Evolutionary conservation across 257 asterid species (phyloP).

Genomic region (Nicotiana knightiana): DNA sequence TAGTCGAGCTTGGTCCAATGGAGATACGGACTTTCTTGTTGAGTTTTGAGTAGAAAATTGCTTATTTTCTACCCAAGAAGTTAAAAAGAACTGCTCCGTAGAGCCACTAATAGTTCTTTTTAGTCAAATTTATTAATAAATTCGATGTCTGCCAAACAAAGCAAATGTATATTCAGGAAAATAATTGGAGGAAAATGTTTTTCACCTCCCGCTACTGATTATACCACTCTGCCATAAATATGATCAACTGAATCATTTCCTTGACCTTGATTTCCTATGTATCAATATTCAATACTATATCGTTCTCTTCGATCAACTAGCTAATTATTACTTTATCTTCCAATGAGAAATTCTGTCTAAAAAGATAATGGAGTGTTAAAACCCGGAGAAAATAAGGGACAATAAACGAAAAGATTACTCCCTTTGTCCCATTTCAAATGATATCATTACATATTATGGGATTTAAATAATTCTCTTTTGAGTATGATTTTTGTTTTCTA

Average conservation of each 20-base stretch:
- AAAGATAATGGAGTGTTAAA: no score
- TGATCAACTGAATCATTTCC: not conserved
- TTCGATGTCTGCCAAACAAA: not conserved
- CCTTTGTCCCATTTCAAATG: not conserved
- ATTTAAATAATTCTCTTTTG: no score
- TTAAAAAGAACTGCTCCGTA: not conserved
- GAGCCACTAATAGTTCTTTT: not conserved
- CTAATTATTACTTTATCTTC: not conserved
- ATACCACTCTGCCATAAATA: not conserved
- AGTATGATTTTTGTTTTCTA: no score
- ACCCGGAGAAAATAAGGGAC: no score
- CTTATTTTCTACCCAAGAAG: not conserved
- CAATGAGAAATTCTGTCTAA: no score
- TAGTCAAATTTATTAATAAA: not conserved
- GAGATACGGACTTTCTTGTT: constrained; percentile 76
- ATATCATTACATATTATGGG: not conserved
- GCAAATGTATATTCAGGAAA: not conserved
- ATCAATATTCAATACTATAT: not conserved
- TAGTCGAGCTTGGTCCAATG: constrained; percentile 83
- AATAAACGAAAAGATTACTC: no score
- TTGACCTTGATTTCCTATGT: not conserved
- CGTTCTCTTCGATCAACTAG: not conserved
- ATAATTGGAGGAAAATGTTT: not conserved
- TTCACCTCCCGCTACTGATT: not conserved
- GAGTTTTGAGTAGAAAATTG: constrained; percentile 24